phyloP scores from a whole-genome alignment of 306 rosid species.

The Coriaria nepalensis region DNA sequence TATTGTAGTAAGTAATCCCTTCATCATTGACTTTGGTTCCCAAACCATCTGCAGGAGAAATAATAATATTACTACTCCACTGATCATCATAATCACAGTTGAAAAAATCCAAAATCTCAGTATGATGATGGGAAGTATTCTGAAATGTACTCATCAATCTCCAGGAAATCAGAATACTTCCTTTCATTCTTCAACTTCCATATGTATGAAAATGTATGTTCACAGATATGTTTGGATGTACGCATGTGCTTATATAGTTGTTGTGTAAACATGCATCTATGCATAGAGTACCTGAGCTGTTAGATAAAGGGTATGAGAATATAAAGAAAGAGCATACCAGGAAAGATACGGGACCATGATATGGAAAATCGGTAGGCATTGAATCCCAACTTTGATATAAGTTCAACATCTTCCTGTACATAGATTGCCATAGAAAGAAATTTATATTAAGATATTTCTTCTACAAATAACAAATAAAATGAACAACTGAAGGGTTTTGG shows the following conservation, averaged over 20 bases:
- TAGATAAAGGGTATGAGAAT: no score
- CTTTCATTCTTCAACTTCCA: no score
- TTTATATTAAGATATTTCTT: neutral
- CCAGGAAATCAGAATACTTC: no score
- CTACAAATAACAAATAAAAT: neutral
- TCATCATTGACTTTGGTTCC: conserved; percentile 72
- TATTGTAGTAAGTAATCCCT: conserved; percentile 68
- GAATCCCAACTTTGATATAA: conserved; percentile 79
- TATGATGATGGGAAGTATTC: no score
- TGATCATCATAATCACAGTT: neutral
- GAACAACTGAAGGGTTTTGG: no score
- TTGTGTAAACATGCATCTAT: no score
- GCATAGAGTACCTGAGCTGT: no score
- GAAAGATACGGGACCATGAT: conserved; percentile 91
- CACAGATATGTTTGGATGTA: no score
- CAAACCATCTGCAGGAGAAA: conserved; percentile 63
- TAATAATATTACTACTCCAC: neutral
- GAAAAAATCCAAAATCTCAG: neutral
- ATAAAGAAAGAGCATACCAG: conserved; percentile 39
- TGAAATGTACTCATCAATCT: no score
- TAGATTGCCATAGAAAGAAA: neutral
- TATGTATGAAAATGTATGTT: no score
- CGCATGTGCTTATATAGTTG: no score
- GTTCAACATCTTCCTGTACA: conserved; percentile 82
- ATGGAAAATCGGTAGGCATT: conserved; percentile 77